Evolutionary conservation across 108 stramenopile species (phyloP), one percentile per base, ranked within the genome.

Genomic region (Licmophora abbreviata): DNA sequence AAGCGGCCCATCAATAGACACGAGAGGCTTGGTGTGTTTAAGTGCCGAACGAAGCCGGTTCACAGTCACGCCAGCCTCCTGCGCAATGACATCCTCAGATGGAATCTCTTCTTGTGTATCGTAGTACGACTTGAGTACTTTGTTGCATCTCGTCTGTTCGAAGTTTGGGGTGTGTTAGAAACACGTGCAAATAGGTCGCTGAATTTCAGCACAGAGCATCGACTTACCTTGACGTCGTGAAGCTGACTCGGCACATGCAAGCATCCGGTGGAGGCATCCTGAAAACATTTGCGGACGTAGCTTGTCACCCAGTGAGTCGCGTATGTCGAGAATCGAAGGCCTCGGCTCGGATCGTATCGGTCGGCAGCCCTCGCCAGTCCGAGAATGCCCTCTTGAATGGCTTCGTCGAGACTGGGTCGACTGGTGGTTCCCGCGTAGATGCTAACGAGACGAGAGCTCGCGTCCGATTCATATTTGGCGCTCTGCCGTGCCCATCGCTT

Each of bases 281-380:
- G 70, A 51, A 81, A 83, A 47, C 76, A 76, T 0, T 62, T 38
- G 10, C 88, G 71, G 0, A 90, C 68, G 25, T 74, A 81, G 43
- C 68, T 74, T 6, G 77, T 81, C 28, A 93, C 66, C 85, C 88
- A 93, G 48, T 73, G 70, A 0, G 92, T 89, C 4, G 92, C 83
- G 55, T 93, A 93, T 11, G 92, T 93, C 20, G 63, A 59, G 44
- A 93, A 93, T 26, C 74, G 56, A 24, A 80, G 56, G 7, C 79
- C 80, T 18, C 78, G 51, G 34, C 67, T 68, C 1, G 79, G 76
- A 26, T 90, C 79, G 44, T 67, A 93, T 28, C 76, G 76, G 50
- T 90, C 88, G 15, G 76, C 85, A 0, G 92, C 92, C 18, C 63
- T 61, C 5, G 81, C 74, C 25, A 93, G 49, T 0, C 92, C 92